A percentile compares a stretch with the other conserved stretches of the same genome.
phyloP scores from a whole-genome alignment of 78 protist species.

The Bodo saltans region DNA sequence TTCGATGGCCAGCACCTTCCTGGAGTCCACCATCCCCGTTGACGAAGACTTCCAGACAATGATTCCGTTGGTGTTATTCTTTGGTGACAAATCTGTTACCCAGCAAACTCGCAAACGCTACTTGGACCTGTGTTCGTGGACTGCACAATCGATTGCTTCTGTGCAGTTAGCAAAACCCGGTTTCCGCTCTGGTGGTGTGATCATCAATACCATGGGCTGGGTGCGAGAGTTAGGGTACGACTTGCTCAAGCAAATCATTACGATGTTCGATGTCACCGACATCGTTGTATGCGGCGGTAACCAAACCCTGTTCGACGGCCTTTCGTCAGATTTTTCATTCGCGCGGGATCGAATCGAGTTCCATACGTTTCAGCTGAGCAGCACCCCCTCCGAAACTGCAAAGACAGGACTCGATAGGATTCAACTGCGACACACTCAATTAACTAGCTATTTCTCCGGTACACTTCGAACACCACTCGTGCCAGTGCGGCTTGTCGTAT shows the following conservation, averaged over 20 bases:
- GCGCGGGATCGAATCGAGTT: too few relatives aligned
- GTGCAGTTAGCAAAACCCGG: background rate
- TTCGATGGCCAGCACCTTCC: background rate
- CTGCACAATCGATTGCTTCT: background rate
- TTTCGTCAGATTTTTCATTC: too few relatives aligned
- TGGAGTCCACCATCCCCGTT: background rate
- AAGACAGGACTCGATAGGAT: too few relatives aligned
- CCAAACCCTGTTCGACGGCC: background rate
- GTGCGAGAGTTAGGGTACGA: background rate
- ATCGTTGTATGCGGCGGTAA: background rate
- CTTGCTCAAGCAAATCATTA: background rate
- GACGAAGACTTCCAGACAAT: background rate
- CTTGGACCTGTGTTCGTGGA: background rate
- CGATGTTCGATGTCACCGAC: background rate
- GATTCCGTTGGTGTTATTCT: background rate
- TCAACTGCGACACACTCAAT: too few relatives aligned
- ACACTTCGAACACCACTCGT: background rate
- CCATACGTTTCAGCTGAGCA: too few relatives aligned
- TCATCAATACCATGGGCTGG: background rate
- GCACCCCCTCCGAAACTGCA: too few relatives aligned
- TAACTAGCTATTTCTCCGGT: background rate
- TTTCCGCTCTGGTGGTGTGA: background rate
- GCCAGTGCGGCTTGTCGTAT: background rate
- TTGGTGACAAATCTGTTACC: background rate
- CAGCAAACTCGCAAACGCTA: background rate